These are phyloP conservation scores for Globisporangium okanoganense DNA, from an alignment of 352 stramenopile genomes.

Conservation along the genomic window DNA sequence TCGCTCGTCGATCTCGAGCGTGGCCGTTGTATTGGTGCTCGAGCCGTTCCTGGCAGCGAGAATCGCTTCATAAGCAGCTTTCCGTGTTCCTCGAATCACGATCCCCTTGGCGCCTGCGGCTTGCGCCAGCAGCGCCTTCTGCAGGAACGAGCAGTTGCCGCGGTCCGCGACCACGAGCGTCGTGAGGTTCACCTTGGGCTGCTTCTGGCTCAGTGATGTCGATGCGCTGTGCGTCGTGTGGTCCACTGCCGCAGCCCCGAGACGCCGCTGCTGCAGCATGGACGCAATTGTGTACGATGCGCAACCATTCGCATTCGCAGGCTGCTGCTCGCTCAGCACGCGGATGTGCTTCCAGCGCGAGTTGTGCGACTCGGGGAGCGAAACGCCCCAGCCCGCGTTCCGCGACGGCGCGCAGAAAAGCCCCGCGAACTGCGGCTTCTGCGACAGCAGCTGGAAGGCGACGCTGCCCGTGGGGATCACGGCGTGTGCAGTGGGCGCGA, in stretches of 20 bases:
- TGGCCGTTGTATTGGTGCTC: conserved; percentile 26
- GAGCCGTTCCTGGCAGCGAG: conserved; percentile 24
- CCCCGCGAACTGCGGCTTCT: conserved; percentile 33
- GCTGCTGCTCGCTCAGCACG: conserved; percentile 21
- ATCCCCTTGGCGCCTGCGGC: conserved; percentile 47
- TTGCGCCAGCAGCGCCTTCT: conserved; percentile 55
- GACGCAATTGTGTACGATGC: conserved; percentile 24
- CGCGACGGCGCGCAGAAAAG: conserved; percentile 53
- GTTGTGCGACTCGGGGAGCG: conserved; percentile 40
- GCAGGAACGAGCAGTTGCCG: conserved; percentile 73
- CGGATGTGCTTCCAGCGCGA: conserved; percentile 51
- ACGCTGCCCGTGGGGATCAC: conserved; percentile 47
- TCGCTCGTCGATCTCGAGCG: conserved; percentile 18
- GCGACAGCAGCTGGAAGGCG: conserved; percentile 33
- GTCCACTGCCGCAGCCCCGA: conserved; percentile 3
- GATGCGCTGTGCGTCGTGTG: background rate
- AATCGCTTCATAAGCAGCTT: conserved; percentile 56
- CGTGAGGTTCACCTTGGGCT: conserved; percentile 14
- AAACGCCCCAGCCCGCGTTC: conserved; percentile 51
- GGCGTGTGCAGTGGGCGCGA: background rate
- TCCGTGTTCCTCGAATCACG: conserved; percentile 54
- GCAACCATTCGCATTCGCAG: conserved; percentile 38
- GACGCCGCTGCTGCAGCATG: conserved; percentile 1
- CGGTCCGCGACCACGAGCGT: conserved; percentile 59
- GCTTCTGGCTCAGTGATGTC: background rate